These are phyloP conservation scores for Elsinoe arachidis DNA, from an alignment of 2,329 filamentous ascomycete species.

Conservation along the genomic window DNA sequence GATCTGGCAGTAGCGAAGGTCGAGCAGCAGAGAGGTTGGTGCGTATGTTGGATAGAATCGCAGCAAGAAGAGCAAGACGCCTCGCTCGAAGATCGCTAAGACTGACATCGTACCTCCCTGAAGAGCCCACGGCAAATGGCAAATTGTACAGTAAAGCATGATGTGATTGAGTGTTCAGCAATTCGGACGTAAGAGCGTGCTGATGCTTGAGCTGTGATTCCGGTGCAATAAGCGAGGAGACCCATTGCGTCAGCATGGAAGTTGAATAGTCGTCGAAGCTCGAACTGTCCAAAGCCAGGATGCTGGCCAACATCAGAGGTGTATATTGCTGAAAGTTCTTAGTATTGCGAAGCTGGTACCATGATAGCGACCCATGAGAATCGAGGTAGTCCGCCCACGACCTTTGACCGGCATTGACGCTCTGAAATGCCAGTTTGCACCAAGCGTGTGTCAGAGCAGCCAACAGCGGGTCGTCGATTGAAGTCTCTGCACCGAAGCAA, in stretches of 20 bases:
- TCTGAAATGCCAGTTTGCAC: conserved; percentile 40
- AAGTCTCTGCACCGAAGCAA: conserved; percentile 50
- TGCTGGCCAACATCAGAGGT: conserved; percentile 36
- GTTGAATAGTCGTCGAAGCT: conserved; percentile 38
- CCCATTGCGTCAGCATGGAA: conserved; percentile 45
- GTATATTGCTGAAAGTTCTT: conserved; percentile 38
- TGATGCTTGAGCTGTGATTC: conserved; percentile 55
- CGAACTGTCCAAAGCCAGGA: conserved; percentile 32
- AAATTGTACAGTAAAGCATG: conserved; percentile 48
- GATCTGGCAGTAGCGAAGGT: conserved; percentile 27
- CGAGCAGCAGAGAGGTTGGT: conserved; percentile 34
- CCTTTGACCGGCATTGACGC: conserved; percentile 36
- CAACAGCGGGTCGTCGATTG: conserved; percentile 47
- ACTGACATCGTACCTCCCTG: conserved; percentile 37
- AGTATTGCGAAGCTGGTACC: conserved; percentile 39
- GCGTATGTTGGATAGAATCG: conserved; percentile 52
- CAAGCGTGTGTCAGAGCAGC: conserved; percentile 47
- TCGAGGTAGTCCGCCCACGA: conserved; percentile 51
- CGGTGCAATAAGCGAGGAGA: conserved; percentile 49
- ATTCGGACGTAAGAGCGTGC: conserved; percentile 45
- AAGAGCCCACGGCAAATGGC: conserved; percentile 40
- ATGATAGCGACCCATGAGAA: conserved; percentile 44
- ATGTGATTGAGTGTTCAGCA: conserved; percentile 40
- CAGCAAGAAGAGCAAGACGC: conserved; percentile 47
- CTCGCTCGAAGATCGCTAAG: conserved; percentile 46